These are phyloP conservation scores for Candida sp. DNA, from an alignment of 1,139 yeast genomes.

Conservation along the genomic window DNA sequence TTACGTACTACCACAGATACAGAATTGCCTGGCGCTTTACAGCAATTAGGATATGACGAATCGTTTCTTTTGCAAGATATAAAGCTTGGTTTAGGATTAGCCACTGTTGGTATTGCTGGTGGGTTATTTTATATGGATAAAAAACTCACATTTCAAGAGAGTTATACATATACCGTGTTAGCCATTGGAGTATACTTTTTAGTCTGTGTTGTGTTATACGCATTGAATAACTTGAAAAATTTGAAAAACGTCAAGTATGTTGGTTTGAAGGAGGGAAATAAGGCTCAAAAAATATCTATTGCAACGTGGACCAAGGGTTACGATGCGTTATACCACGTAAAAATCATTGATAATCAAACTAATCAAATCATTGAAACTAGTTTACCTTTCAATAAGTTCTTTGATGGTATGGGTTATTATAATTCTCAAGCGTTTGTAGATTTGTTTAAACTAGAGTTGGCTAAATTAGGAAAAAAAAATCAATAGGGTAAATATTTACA, in stretches of 20 bases:
- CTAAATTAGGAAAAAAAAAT: slow-evolving; percentile 16
- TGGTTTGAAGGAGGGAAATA: slow-evolving; percentile 40
- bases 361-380: slow-evolving; percentile 15
- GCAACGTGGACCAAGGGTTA: slow-evolving; percentile 36
- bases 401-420: slow-evolving; percentile 45
- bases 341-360: slow-evolving; percentile 22
- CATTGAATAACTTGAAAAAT: slow-evolving; percentile 35
- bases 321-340: slow-evolving; percentile 43
- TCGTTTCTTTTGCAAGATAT: slow-evolving; percentile 55
- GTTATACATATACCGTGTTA: slow-evolving; percentile 28
- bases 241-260: slow-evolving; percentile 55
- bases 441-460: slow-evolving; percentile 26
- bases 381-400: slow-evolving; percentile 41
- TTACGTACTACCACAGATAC: slow-evolving; percentile 52
- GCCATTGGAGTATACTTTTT: slow-evolving; percentile 51
- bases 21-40: slow-evolving; percentile 41
- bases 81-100: slow-evolving; percentile 66
- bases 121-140: slow-evolving; percentile 66
- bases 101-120: slow-evolving; percentile 66
- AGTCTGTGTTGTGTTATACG: slow-evolving; percentile 45
- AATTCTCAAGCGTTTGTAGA: slow-evolving; percentile 36
- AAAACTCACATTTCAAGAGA: slow-evolving; percentile 43
- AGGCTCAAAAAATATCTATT: slow-evolving; percentile 32
- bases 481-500: slow-evolving; percentile 3
- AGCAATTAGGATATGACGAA: slow-evolving; percentile 60